Evolutionary conservation across 2,329 filamentous ascomycete species (phyloP), one percentile per base, ranked within the genome.

Genomic region (Pseudogymnoascus sp.): DNA sequence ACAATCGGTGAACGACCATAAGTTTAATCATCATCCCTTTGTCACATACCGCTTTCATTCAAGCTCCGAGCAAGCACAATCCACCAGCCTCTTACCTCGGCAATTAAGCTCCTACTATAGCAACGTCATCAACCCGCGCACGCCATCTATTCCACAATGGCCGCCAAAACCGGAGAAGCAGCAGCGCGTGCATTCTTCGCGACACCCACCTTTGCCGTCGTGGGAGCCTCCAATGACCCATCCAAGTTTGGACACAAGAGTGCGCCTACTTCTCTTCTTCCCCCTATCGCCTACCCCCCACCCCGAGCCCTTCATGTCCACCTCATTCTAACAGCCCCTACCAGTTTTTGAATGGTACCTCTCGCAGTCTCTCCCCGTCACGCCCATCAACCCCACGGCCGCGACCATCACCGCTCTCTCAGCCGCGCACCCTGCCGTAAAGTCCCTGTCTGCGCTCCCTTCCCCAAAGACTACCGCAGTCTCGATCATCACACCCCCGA

Each of bases 321-420:
- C n/a, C n/a, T n/a, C n/a, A n/a, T n/a, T n/a, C n/a, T n/a, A n/a
- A n/a, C n/a, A n/a, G n/a, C n/a, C n/a, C n/a, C 35, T 29, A 31
- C 44, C 70, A 95, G 92, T 97, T 67, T 90, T 97, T 72, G 84
- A 84, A 11, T 97, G 93, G 93, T 97, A 97, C 74, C 82, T 90
- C 61, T 73, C 79, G 35, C 90, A 91, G 75, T 79, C 81, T 37
- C 83, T 97, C 40, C 84, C 88, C 6, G 90, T 87, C 4, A 91
- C 86, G 0, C 91, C 93, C 8, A 82, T 97, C 74, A 97, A 97
- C 75, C 92, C 93, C 0, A 80, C 80, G 57, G 77, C 83, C 3
- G 71, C 85, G 5, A 78, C 79, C 62, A 88, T 97, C 70, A 77
- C 78, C n/a, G 83, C 90, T 36, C 77, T 76, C 21, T 75, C 75